These are phyloP conservation scores for Gamsiella multidivaricata DNA, from an alignment of 192 early-diverging fungal genomes.

Conservation along the genomic window DNA sequence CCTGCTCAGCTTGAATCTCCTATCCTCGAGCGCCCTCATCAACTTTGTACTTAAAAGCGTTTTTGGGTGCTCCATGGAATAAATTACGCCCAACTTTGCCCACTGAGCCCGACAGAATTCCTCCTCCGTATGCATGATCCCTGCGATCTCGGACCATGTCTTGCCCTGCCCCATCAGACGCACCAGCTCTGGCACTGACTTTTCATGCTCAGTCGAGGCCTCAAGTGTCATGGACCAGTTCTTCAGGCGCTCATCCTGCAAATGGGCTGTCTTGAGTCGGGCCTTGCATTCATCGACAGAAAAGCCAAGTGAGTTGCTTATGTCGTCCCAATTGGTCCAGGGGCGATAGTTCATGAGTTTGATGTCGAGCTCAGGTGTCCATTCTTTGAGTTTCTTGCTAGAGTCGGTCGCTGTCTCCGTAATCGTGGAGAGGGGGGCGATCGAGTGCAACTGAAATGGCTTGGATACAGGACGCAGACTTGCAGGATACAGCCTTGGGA, in stretches of 20 bases:
- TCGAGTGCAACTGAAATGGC: too few relatives aligned
- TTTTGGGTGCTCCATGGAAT: background rate
- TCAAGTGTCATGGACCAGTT: background rate
- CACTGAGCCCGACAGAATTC: background rate
- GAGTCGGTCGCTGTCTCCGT: too few relatives aligned
- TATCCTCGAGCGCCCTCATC: background rate
- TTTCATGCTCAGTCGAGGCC: background rate
- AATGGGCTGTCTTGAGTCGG: background rate
- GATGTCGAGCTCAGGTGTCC: too few relatives aligned
- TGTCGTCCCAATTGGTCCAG: background rate
- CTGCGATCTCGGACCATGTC: background rate
- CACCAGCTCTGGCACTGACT: conserved; percentile 1
- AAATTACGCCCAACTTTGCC: background rate
- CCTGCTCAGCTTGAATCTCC: background rate
- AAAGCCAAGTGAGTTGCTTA: background rate
- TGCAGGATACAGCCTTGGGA: too few relatives aligned
- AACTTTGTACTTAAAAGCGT: too few relatives aligned
- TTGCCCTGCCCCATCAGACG: background rate
- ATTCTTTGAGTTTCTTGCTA: too few relatives aligned
- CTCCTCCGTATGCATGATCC: background rate
- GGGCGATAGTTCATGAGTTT: background rate
- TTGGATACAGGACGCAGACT: too few relatives aligned
- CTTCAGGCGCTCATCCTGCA: background rate
- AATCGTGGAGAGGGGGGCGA: too few relatives aligned
- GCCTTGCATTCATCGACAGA: background rate